Evolutionary conservation across 108 stramenopile genomes (phyloP), one percentile per base, ranked within the genome.

Genomic region (Skeletonema potamos): DNA sequence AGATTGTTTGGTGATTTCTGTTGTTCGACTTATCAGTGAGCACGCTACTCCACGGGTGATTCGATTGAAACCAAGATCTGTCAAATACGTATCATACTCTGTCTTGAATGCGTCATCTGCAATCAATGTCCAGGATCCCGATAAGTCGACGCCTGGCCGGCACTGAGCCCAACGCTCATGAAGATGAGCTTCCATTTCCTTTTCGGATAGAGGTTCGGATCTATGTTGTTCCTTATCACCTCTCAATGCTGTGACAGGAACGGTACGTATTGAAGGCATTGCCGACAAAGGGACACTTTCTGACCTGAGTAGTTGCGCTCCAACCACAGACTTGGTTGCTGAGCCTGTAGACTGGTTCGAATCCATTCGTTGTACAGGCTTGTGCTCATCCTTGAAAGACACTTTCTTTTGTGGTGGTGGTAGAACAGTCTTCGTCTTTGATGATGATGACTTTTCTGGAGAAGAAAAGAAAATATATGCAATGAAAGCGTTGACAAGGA

Each of bases 41-140:
- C 78, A 79, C 2, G 78, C 78, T 28, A 79, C 73, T 4, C 59
- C 67, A 46, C 78, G 78, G 8, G 78, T 74, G 33, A 79, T 79
- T 28, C 72, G 20, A 62, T 41, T 79, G 33, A 79, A 79, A 5
- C 78, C 73, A 18, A 79, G 73, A 43, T 68, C 66, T 8, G 64
- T 58, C 28, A 79, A 43, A 33, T 79, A 79, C 8, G 61, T 18
- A 32, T 69, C 68, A 62, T 79, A 79, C 43, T 74, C 73, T 22
- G 27, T 18, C 48, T 79, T 79, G 73, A 79, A 79, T 15, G 66
- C 27, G 22, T 79, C 78, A 62, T 79, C 73, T 12, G 66, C 72
- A 27, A 79, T 79, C 32, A 79, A 46, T 0, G 78, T 79, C 78
- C 78, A 79, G 24, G 73, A 73, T 41, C 78, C 78, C 63, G 78